A percentile compares a stretch with the other conserved stretches of the same genome.
These are phyloP conservation scores for Aspergillus sp. DNA, from an alignment of 2,329 filamentous ascomycete species.

Conservation along the genomic window DNA sequence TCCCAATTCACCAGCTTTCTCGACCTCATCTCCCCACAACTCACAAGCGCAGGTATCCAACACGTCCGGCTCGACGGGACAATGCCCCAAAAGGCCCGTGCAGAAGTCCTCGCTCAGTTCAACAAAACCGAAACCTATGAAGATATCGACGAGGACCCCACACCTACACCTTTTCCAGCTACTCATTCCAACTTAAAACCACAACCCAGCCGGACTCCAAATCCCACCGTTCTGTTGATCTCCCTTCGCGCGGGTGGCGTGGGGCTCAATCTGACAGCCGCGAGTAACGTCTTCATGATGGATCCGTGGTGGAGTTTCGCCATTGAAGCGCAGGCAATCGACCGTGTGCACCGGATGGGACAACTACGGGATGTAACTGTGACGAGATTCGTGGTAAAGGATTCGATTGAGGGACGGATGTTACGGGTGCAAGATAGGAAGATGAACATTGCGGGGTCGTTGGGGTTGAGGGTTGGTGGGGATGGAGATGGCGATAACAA, in stretches of 20 bases:
- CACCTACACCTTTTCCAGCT: slow-evolving; percentile 1
- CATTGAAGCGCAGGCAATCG: slow-evolving; percentile 92
- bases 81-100: slow-evolving; percentile 78
- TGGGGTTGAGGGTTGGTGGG: slow-evolving; percentile 95
- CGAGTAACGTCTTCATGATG: slow-evolving; percentile 95
- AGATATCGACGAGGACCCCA: slow-evolving; percentile 30
- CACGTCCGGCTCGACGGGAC: slow-evolving; percentile 87
- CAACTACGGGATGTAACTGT: slow-evolving; percentile 82
- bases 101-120: slow-evolving; percentile 71
- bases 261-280: slow-evolving; percentile 83
- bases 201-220: slow-evolving; percentile 4
- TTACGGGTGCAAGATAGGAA: slow-evolving; percentile 87
- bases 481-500: slow-evolving; percentile 84
- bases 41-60: slow-evolving; percentile 63
- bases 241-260: slow-evolving; percentile 87
- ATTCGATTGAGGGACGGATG: slow-evolving; percentile 94
- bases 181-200: background rate
- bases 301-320: slow-evolving; percentile 99
- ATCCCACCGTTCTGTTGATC: slow-evolving; percentile 60
- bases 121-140: slow-evolving; percentile 38
- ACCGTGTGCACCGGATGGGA: slow-evolving; percentile 95
- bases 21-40: slow-evolving; percentile 77
- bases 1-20: slow-evolving; percentile 97
- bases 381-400: slow-evolving; percentile 78
- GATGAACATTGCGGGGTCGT: slow-evolving; percentile 75